Evolutionary conservation across 2,329 filamentous ascomycete species (phyloP).

Genomic region (Ophioceras dolichostomum): DNA sequence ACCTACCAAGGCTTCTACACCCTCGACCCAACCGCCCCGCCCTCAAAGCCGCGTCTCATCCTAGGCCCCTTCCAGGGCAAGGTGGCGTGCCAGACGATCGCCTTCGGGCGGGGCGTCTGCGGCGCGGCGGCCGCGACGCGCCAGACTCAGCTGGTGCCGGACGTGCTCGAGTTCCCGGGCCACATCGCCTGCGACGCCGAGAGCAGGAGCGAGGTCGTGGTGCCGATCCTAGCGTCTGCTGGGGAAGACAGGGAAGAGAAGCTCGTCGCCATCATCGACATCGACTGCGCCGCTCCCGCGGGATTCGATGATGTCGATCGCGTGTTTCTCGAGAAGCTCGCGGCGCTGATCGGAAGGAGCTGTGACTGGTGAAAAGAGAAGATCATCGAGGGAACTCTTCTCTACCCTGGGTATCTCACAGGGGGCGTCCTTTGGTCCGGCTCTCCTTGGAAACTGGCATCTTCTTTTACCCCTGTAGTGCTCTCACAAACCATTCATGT

Average conservation of each 20-base stretch:
- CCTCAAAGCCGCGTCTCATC: slow-evolving; percentile 41
- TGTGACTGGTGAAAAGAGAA: slow-evolving; percentile 61
- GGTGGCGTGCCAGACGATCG: slow-evolving; percentile 67
- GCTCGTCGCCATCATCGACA: slow-evolving; percentile 56
- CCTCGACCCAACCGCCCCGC: slow-evolving; percentile 31
- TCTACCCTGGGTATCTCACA: no score
- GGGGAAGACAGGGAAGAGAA: slow-evolving; percentile 10
- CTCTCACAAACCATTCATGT: no score
- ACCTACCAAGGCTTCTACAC: slow-evolving; percentile 79
- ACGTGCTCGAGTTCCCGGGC: slow-evolving; percentile 64
- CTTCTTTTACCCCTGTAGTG: no score
- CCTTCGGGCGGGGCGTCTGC: slow-evolving; percentile 63
- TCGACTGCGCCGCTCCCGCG: slow-evolving; percentile 56
- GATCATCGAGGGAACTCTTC: no score
- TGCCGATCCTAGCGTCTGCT: slow-evolving; percentile 45
- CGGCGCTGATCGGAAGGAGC: slow-evolving; percentile 40
- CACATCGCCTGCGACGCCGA: slow-evolving; percentile 74
- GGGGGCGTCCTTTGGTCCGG: no score
- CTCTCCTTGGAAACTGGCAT: no score
- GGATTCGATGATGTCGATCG: slow-evolving; percentile 62
- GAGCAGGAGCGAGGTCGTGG: slow-evolving; percentile 70
- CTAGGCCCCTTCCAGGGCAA: slow-evolving; percentile 74
- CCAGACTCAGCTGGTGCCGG: slow-evolving; percentile 52
- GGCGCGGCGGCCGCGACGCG: slow-evolving; percentile 51
- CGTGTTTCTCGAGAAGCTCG: slow-evolving; percentile 53